These are phyloP conservation scores for Leccinellum albellum DNA, from an alignment of 768 basidiomycete genomes.

Conservation along the genomic window DNA sequence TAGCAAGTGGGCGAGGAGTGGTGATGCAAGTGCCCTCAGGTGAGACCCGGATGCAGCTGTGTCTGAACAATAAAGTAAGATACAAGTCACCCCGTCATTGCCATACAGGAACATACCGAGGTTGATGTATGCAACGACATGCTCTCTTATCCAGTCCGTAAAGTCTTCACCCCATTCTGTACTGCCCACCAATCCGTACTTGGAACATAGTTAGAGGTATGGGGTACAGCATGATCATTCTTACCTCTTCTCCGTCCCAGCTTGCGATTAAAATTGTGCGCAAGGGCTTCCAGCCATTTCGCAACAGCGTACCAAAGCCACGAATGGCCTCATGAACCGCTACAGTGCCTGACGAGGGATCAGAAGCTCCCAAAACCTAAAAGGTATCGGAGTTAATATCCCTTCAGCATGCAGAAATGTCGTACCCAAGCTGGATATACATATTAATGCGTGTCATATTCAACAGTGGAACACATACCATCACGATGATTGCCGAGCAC, in stretches of 20 bases:
- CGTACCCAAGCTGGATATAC: constrained; percentile 23
- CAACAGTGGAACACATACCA: constrained; percentile 42
- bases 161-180: constrained; percentile 98
- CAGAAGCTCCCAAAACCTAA: constrained; percentile 49
- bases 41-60: constrained; percentile 51
- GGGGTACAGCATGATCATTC: constrained; percentile 1
- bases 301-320: constrained; percentile 48
- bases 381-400: constrained; percentile 1
- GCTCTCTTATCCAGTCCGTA: constrained; percentile 67
- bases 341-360: constrained; percentile 56
- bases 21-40: constrained; percentile 58
- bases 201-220: constrained; percentile 6
- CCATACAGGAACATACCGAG: constrained; percentile 40
- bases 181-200: constrained; percentile 76
- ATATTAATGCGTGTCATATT: constrained; percentile 6
- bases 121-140: constrained; percentile 88
- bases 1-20: constrained; percentile 78
- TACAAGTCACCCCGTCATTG: constrained; percentile 28
- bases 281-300: constrained; percentile 63
- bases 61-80: constrained; percentile 40
- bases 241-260: constrained; percentile 76
- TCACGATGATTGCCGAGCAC: constrained; percentile 88
- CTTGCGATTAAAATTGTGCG: constrained; percentile 72
- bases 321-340: constrained; percentile 53
- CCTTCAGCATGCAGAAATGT: not conserved